Evolutionary conservation across 2,329 filamentous ascomycete genomes (phyloP).

Genomic region (Coleophoma crateriformis): DNA sequence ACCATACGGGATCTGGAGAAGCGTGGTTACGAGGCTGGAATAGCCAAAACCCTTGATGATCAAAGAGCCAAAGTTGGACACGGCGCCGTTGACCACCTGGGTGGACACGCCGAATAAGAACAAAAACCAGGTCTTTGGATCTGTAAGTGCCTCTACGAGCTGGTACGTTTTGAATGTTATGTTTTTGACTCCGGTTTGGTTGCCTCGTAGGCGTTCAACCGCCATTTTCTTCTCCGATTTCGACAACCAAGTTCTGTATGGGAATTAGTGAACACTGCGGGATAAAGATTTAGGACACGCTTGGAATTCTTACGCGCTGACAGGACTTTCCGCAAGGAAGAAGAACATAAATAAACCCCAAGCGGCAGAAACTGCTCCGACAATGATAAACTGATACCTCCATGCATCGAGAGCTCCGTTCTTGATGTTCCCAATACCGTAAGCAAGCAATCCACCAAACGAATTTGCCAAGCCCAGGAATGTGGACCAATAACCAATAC

Average conservation of each 20-base stretch:
- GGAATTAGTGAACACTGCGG: neutral
- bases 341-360: constrained; percentile 31
- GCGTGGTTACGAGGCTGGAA: constrained; percentile 22
- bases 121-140: constrained; percentile 27
- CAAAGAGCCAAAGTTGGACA: constrained; percentile 33
- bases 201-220: constrained; percentile 14
- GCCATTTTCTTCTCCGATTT: neutral
- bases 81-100: constrained; percentile 28
- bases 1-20: constrained; percentile 57
- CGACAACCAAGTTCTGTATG: neutral
- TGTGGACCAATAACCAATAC: constrained; percentile 53
- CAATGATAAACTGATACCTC: constrained; percentile 43
- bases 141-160: constrained; percentile 38
- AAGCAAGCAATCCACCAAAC: constrained; percentile 43
- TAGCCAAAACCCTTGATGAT: constrained; percentile 30
- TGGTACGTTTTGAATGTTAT: constrained; percentile 41
- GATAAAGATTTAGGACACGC: neutral
- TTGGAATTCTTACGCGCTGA: neutral
- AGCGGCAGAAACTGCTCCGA: constrained; percentile 16
- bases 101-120: constrained; percentile 15
- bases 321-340: constrained; percentile 12
- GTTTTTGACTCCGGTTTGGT: neutral
- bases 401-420: constrained; percentile 48
- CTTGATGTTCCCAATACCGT: constrained; percentile 44
- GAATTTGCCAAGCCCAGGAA: constrained; percentile 43